Evolutionary conservation across 192 early-diverging fungal species (phyloP).

Genomic region (Spizellomyces punctatus): DNA sequence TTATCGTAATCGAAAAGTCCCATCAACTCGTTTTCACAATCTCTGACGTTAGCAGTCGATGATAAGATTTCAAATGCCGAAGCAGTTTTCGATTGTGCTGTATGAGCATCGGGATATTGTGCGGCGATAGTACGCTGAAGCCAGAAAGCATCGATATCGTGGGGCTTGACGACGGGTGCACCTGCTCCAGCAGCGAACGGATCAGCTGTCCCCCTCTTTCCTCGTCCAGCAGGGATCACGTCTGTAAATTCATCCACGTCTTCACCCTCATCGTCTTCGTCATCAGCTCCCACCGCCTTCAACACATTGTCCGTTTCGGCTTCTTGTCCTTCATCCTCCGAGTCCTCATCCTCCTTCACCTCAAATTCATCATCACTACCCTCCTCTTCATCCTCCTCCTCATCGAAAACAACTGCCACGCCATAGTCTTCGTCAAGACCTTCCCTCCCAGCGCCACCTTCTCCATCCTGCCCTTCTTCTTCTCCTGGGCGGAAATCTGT

Average conservation of each 20-base stretch:
- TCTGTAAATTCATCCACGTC: constrained; percentile 51
- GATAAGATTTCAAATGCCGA: constrained; percentile 76
- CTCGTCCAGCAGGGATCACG: constrained; percentile 23
- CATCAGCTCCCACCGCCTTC: constrained; percentile 29
- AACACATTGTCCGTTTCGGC: constrained; percentile 31
- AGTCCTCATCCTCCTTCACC: constrained; percentile 44
- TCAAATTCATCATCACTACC: constrained; percentile 67
- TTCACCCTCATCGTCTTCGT: constrained; percentile 33
- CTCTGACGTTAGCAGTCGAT: constrained; percentile 66
- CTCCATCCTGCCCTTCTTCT: constrained; percentile 52
- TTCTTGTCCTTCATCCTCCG: constrained; percentile 33
- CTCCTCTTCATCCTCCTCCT: constrained; percentile 88
- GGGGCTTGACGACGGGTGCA: constrained; percentile 49
- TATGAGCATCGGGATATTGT: constrained; percentile 81
- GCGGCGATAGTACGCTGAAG: constrained; percentile 83
- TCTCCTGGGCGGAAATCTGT: constrained; percentile 80
- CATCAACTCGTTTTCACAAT: constrained; percentile 96
- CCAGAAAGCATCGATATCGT: constrained; percentile 97
- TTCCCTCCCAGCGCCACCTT: constrained; percentile 52
- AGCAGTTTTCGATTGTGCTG: constrained; percentile 86
- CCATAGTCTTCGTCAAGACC: constrained; percentile 82
- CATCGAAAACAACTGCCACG: constrained; percentile 95
- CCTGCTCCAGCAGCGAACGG: constrained; percentile 20
- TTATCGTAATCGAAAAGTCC: constrained; percentile 95
- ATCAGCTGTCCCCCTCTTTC: constrained; percentile 11